Evolutionary conservation across 208 protist genomes (phyloP).

Genomic region (Leishmania turanica): DNA sequence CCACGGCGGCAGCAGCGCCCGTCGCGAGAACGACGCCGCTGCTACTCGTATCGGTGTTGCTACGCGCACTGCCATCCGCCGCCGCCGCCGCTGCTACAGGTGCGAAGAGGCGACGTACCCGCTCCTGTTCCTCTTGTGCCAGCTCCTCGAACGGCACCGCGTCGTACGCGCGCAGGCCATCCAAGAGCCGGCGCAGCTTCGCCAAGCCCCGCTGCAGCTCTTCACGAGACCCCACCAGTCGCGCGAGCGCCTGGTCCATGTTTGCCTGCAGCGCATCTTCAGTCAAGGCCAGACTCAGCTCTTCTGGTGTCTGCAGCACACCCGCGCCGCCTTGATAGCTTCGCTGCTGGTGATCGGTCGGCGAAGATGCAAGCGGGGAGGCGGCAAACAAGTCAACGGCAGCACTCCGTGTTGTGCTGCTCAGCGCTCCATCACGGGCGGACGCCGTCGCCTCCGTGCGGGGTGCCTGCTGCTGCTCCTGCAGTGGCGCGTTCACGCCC

Average conservation of each 20-base stretch:
- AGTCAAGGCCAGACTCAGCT: slow-evolving; percentile 22
- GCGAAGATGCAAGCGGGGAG: neutral
- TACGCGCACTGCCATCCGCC: neutral
- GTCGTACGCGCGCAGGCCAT: slow-evolving; percentile 24
- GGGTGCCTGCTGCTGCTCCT: neutral
- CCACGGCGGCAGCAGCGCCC: neutral
- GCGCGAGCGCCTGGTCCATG: slow-evolving; percentile 17
- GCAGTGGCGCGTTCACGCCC: neutral
- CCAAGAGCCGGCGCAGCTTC: slow-evolving; percentile 25
- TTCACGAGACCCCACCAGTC: neutral
- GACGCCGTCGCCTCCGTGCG: neutral
- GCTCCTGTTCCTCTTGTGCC: slow-evolving; percentile 10
- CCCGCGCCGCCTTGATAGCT: neutral
- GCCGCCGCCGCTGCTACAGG: neutral
- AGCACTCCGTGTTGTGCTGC: neutral
- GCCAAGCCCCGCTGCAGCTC: slow-evolving; percentile 16
- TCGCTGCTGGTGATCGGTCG: neutral
- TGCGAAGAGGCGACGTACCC: slow-evolving; percentile 7
- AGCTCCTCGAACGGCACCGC: slow-evolving; percentile 15
- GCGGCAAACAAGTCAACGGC: neutral
- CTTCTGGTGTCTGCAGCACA: neutral
- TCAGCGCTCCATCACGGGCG: neutral
- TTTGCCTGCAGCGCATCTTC: slow-evolving; percentile 8
- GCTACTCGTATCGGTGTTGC: neutral
- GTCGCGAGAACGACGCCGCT: neutral